phyloP scores from a whole-genome alignment of 192 early-diverging fungal species.

The Coemansia sp. region DNA sequence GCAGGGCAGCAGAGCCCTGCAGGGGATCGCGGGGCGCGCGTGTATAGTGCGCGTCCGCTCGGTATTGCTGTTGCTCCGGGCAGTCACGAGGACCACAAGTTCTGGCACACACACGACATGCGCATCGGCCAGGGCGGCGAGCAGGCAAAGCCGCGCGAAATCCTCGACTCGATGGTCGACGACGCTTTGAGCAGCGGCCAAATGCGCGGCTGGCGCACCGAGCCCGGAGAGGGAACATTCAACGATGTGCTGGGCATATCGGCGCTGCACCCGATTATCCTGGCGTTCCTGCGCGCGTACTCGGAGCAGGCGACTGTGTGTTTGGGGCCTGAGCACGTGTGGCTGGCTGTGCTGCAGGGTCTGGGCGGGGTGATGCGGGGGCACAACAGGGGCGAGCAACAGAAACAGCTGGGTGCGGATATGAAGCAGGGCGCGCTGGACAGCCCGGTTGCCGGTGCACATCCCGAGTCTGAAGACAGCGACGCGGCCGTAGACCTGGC shows the following conservation, averaged over 20 bases:
- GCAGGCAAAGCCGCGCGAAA: constrained; percentile 1
- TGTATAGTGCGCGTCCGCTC: constrained; percentile 15
- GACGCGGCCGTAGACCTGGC: too few relatives aligned
- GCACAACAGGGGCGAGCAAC: background rate
- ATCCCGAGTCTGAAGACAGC: too few relatives aligned
- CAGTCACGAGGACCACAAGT: constrained; percentile 18
- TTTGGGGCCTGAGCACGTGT: constrained; percentile 44
- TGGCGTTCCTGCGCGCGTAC: constrained; percentile 40
- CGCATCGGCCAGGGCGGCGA: constrained; percentile 33
- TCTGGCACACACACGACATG: constrained; percentile 37
- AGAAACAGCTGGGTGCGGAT: background rate
- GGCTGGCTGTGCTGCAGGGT: constrained; percentile 43
- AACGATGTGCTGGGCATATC: constrained; percentile 40
- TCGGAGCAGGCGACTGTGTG: constrained; percentile 20
- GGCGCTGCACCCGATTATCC: constrained; percentile 39
- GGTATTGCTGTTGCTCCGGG: constrained; percentile 3
- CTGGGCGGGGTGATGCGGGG: constrained; percentile 25
- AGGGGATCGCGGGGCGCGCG: constrained; percentile 15
- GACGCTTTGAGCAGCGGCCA: constrained; percentile 13
- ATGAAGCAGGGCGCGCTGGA: background rate
- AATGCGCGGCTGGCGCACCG: constrained; percentile 36
- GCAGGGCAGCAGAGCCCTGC: background rate
- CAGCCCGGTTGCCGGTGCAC: too few relatives aligned
- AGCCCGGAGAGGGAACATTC: constrained; percentile 34
- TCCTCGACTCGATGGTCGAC: constrained; percentile 46